Evolutionary conservation across 2,329 filamentous ascomycete genomes (phyloP), one percentile per base, ranked within the genome.

Genomic region (Byssoonygena ceratinophila): DNA sequence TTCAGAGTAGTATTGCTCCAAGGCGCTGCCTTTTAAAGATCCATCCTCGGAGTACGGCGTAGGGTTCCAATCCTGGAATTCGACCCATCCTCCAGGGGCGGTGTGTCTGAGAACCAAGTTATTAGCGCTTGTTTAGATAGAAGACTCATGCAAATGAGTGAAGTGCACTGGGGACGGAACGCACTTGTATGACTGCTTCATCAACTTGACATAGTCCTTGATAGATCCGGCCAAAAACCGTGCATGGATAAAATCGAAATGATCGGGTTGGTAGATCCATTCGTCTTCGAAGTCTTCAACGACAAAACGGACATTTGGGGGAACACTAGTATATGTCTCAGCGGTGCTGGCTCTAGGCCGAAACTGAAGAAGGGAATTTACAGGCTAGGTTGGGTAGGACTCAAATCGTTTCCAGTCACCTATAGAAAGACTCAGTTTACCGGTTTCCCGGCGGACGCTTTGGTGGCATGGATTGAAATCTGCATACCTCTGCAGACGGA

Each of bases 231-330:
- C 59, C 71, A 78, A 70, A 70, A 75, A 61, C 61, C 74, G 58
- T 66, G 71, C 60, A 73, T 76, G 70, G 72, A 83, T 74, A 57
- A 77, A 73, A 61, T 83, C 79, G 59, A 78, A 81, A 16, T 62
- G 63, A 46, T 74, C 27, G 40, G 40, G 67, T 2, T 69, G 64
- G 44, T 76, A 78, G 23, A 73, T 63, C 81, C 81, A 84, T 9
- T 77, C 71, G 40, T 76, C 71, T 58, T 82, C 80, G 50, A 76
- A 74, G 60, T 84, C 80, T 59, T 83, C 80, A 11, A 84, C 73
- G 55, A 81, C 70, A 65, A 83, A 82, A 4, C 69, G 71, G 14
- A 79, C 72, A 59, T 83, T 83, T 5, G 77, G 73, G n/a, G 79
- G 80, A 14, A 83, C 71, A 59, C 74, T 73, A 50, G 16, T 51